phyloP scores from a whole-genome alignment of 352 stramenopile species.

The Globisporangium spiculum region DNA sequence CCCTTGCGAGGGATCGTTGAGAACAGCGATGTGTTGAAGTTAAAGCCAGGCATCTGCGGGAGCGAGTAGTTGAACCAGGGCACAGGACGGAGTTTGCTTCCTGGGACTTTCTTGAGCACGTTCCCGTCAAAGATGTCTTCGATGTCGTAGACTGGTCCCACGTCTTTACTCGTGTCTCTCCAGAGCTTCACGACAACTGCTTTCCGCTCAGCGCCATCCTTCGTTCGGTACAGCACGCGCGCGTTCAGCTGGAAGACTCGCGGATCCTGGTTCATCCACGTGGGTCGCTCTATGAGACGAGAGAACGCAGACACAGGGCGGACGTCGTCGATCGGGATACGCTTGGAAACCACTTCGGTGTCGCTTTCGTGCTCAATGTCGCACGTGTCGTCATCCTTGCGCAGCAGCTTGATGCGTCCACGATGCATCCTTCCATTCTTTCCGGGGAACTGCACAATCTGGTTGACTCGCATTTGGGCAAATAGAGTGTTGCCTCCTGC shows the following conservation, averaged over 20 bases:
- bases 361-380: slow-evolving; percentile 69
- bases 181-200: slow-evolving; percentile 58
- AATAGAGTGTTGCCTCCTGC: slow-evolving; percentile 15
- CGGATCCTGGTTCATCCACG: slow-evolving; percentile 14
- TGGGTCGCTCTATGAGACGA: slow-evolving; percentile 18
- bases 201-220: slow-evolving; percentile 45
- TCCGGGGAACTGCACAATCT: slow-evolving; percentile 56
- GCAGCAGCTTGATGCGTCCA: slow-evolving; percentile 43
- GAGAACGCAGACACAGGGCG: slow-evolving; percentile 29
- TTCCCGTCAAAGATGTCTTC: slow-evolving; percentile 51
- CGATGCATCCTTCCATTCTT: slow-evolving; percentile 40
- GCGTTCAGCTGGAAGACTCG: slow-evolving; percentile 43
- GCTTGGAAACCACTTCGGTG: slow-evolving; percentile 41
- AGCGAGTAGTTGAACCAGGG: slow-evolving; percentile 51
- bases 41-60: slow-evolving; percentile 27
- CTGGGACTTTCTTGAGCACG: slow-evolving; percentile 37
- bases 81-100: slow-evolving; percentile 39
- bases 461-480: slow-evolving; percentile 33
- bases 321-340: slow-evolving; percentile 34
- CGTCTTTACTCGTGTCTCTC: slow-evolving; percentile 14
- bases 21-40: slow-evolving; percentile 20
- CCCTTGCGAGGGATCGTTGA: slow-evolving; percentile 35
- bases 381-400: slow-evolving; percentile 38
- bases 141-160: slow-evolving; percentile 22
- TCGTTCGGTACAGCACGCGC: slow-evolving; percentile 50